phyloP scores from a whole-genome alignment of 768 basidiomycete species.

The Leccinellum rugosiceps region DNA sequence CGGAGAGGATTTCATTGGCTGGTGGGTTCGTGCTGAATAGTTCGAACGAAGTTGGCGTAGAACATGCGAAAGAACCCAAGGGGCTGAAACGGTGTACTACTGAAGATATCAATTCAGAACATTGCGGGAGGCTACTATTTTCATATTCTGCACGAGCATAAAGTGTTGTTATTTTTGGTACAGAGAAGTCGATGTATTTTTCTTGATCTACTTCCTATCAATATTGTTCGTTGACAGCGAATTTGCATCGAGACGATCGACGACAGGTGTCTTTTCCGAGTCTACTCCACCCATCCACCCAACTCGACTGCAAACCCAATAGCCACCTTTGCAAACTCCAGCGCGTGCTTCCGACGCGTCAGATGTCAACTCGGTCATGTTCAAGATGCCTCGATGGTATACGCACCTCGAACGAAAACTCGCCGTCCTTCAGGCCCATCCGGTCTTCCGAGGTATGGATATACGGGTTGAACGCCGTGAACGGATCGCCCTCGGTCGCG shows the following conservation, averaged over 20 bases:
- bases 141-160: no score
- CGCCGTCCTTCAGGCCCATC: conserved; percentile 29
- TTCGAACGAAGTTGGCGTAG: conserved; percentile 39
- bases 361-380: neutral
- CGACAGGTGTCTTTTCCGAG: neutral
- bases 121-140: no score
- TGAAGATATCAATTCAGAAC: no score
- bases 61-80: conserved; percentile 23
- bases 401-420: conserved; percentile 41
- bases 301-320: conserved; percentile 58
- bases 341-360: neutral
- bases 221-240: no score
- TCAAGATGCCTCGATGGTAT: neutral
- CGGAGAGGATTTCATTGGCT: conserved; percentile 49
- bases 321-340: conserved; percentile 59
- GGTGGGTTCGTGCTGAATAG: conserved; percentile 27
- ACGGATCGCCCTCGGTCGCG: conserved; percentile 43
- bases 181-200: no score
- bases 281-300: conserved; percentile 19
- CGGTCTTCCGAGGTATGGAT: conserved; percentile 35
- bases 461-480: conserved; percentile 39
- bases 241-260: neutral
- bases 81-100: conserved; percentile 32
- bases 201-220: neutral
- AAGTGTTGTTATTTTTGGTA: no score